A percentile compares a stretch with the other conserved stretches of the same genome.
phyloP scores from a whole-genome alignment of 2,329 filamentous ascomycete genomes.

The Aschersonia sp. region DNA sequence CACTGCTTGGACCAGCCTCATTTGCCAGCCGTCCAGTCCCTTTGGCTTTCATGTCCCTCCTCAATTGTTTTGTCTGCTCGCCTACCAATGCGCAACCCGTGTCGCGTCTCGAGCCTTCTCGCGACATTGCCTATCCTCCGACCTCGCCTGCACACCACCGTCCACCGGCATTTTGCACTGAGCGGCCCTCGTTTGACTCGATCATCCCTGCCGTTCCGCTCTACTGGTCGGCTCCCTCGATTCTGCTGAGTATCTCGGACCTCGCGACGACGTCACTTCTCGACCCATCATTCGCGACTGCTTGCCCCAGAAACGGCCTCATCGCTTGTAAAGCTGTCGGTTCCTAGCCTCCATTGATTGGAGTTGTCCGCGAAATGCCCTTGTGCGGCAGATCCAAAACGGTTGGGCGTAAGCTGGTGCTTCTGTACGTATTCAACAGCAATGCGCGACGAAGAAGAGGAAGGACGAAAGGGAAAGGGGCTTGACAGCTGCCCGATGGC shows the following conservation, averaged over 20 bases:
- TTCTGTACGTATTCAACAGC: constrained; percentile 43
- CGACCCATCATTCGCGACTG: background rate
- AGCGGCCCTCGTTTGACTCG: background rate
- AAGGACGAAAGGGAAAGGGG: background rate
- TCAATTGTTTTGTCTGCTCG: background rate
- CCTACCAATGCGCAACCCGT: no score
- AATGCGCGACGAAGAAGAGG: background rate
- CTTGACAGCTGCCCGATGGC: background rate
- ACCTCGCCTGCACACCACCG: background rate
- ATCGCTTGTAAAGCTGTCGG: no score
- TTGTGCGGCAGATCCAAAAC: constrained; percentile 64
- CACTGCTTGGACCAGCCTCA: background rate
- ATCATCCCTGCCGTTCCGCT: background rate
- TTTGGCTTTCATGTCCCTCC: background rate
- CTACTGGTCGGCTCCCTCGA: background rate
- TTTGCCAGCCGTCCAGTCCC: background rate
- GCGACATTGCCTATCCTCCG: background rate
- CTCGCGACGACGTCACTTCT: background rate
- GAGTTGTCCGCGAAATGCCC: constrained; percentile 7
- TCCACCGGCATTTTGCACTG: no score
- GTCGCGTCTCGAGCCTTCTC: background rate
- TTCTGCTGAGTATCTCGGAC: background rate
- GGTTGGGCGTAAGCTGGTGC: constrained; percentile 89
- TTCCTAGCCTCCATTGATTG: background rate
- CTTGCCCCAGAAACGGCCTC: no score